Evolutionary conservation across 371 early-diverging fungal species (phyloP).

Genomic region (Capillidium heterosporum): DNA sequence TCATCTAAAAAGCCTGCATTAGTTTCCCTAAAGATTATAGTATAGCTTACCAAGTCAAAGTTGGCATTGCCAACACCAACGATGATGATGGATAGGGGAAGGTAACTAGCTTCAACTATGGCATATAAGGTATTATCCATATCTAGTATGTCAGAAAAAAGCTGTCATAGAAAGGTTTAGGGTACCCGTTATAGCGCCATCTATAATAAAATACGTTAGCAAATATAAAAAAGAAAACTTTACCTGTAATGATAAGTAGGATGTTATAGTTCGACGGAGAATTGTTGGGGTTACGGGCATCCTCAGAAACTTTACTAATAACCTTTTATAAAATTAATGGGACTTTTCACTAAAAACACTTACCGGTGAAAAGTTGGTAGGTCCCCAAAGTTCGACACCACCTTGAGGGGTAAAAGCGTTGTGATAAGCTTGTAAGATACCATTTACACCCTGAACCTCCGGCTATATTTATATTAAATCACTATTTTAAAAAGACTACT

Average conservation of each 20-base stretch:
- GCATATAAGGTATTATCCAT: slow-evolving; percentile 22
- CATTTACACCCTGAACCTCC: slow-evolving; percentile 24
- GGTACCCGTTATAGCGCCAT: slow-evolving; percentile 22
- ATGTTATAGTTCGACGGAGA: slow-evolving; percentile 6
- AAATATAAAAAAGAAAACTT: slow-evolving; percentile 2
- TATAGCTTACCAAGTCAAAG: slow-evolving; percentile 11
- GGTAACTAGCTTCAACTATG: slow-evolving; percentile 21
- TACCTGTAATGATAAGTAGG: slow-evolving; percentile 18
- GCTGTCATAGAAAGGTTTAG: not conserved
- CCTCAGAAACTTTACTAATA: not conserved
- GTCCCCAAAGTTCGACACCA: slow-evolving; percentile 22
- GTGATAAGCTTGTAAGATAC: slow-evolving; percentile 22
- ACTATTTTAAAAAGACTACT: not conserved
- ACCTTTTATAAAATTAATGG: not conserved
- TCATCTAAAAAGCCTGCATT: slow-evolving; percentile 13
- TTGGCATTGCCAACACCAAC: slow-evolving; percentile 33
- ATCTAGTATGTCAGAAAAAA: slow-evolving; percentile 11
- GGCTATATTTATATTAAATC: slow-evolving; percentile 11
- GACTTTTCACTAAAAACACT: not conserved
- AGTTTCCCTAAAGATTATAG: not conserved
- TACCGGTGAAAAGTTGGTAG: slow-evolving; percentile 31
- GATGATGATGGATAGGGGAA: slow-evolving; percentile 31
- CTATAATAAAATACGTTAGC: slow-evolving; percentile 5
- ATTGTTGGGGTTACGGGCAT: not conserved
- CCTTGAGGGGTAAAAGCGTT: slow-evolving; percentile 10